Evolutionary conservation across 2,329 filamentous ascomycete species (phyloP).

Genomic region (Alternaria consortialis): DNA sequence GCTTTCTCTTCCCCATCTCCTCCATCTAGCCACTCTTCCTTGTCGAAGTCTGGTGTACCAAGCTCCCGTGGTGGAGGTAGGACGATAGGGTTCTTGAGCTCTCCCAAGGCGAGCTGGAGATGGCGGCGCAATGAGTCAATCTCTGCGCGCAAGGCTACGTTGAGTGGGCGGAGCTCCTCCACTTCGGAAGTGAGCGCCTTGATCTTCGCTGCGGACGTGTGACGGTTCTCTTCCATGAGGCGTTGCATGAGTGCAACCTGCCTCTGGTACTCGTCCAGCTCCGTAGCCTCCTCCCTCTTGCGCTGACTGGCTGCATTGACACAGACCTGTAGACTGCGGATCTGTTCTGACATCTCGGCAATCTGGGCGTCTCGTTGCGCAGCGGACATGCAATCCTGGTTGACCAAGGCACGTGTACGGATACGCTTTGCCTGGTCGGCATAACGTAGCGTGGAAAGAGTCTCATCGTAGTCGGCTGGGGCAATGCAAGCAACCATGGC

Average conservation of each 20-base stretch:
- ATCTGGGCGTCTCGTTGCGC: slow-evolving; percentile 96
- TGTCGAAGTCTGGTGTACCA: slow-evolving; percentile 45
- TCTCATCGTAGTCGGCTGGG: slow-evolving; percentile 96
- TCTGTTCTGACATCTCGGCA: slow-evolving; percentile 92
- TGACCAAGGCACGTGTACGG: slow-evolving; percentile 91
- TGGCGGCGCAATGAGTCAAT: slow-evolving; percentile 90
- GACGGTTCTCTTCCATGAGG: slow-evolving; percentile 91
- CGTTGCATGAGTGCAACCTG: slow-evolving; percentile 90
- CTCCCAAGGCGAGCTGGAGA: slow-evolving; percentile 83
- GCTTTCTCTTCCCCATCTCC: slow-evolving; percentile 40
- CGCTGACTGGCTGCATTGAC: slow-evolving; percentile 66
- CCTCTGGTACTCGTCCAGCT: slow-evolving; percentile 92
- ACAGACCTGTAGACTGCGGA: slow-evolving; percentile 82
- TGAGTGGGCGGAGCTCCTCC: slow-evolving; percentile 58
- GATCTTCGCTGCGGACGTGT: slow-evolving; percentile 94
- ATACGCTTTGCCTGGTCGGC: slow-evolving; percentile 98
- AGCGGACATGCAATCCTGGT: slow-evolving; percentile 91
- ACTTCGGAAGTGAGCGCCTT: slow-evolving; percentile 71
- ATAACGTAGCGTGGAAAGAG: slow-evolving; percentile 92
- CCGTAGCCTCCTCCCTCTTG: slow-evolving; percentile 84
- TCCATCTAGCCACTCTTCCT: slow-evolving; percentile 38
- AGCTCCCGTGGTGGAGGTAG: slow-evolving; percentile 50
- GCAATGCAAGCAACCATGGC: slow-evolving; percentile 99
- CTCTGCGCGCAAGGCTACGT: slow-evolving; percentile 69
- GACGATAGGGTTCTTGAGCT: slow-evolving; percentile 91